Conservation (phyloP, 352 stramenopile genomes). For the Plasmopara viticola region DNA sequence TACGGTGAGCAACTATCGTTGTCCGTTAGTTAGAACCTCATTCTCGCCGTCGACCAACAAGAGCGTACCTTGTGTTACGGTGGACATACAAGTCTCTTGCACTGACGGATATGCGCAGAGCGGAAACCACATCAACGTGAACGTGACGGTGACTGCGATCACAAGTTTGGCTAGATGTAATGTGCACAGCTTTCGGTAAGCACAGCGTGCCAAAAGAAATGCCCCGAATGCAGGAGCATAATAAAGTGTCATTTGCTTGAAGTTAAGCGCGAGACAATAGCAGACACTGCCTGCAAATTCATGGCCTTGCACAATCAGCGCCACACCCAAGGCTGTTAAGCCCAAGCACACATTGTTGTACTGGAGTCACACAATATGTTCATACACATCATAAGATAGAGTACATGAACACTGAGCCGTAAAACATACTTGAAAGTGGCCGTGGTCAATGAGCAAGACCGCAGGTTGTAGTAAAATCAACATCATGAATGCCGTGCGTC, state of each 20-base stretch:
- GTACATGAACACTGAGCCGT: neutral
- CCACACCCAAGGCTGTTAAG: constrained; percentile 65
- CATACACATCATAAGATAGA: constrained; percentile 3
- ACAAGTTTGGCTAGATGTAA: constrained; percentile 67
- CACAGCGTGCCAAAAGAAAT: constrained; percentile 88
- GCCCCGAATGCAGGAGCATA: constrained; percentile 93
- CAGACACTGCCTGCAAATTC: constrained; percentile 78
- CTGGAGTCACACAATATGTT: constrained; percentile 20
- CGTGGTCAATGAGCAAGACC: constrained; percentile 95
- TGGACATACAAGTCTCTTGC: constrained; percentile 47
- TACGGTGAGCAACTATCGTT: constrained; percentile 78
- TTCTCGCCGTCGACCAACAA: neutral
- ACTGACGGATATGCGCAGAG: constrained; percentile 65
- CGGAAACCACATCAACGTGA: constrained; percentile 87
- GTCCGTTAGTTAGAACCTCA: neutral
- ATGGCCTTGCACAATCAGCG: constrained; percentile 61
- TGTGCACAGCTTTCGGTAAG: constrained; percentile 44
- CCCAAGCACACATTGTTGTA: constrained; percentile 98
- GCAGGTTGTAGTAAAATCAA: constrained; percentile 82
- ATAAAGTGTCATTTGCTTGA: constrained; percentile 99
- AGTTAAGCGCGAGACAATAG: constrained; percentile 94
- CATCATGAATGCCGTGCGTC: constrained; percentile 50
- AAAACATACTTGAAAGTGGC: constrained; percentile 92
- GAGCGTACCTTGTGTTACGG: constrained; percentile 53
- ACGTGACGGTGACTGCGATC: constrained; percentile 85